Conservation (phyloP, 768 basidiomycete species). For the Termitomyces sp. region DNA sequence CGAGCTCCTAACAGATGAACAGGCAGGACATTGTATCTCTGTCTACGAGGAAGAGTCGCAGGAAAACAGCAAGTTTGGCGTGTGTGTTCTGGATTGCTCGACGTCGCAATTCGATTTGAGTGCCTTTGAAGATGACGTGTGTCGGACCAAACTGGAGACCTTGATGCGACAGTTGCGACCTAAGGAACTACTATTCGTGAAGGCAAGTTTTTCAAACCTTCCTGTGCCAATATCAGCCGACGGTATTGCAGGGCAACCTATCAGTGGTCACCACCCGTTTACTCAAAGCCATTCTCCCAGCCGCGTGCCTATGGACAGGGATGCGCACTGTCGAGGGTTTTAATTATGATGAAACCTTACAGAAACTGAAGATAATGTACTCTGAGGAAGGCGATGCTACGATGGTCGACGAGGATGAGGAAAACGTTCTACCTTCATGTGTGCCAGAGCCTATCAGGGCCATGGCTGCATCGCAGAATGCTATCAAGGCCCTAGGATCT, state of each 20-base stretch:
- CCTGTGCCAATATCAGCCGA: neutral
- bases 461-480: constrained; percentile 57
- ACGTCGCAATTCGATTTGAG: constrained; percentile 94
- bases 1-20: constrained; percentile 83
- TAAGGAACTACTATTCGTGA: constrained; percentile 87
- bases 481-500: constrained; percentile 83
- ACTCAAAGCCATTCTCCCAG: constrained; percentile 74
- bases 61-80: constrained; percentile 62
- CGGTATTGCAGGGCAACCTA: constrained; percentile 62
- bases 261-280: constrained; percentile 79
- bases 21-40: constrained; percentile 92
- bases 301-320: constrained; percentile 83
- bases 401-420: constrained; percentile 44
- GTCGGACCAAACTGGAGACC: constrained; percentile 90
- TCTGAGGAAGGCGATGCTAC: constrained; percentile 31
- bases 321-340: constrained; percentile 82
- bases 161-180: constrained; percentile 86
- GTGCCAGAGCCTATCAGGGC: constrained; percentile 71
- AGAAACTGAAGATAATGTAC: constrained; percentile 65
- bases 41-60: constrained; percentile 61
- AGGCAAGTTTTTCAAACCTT: constrained; percentile 41
- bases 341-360: constrained; percentile 61
- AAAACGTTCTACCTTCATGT: constrained; percentile 29
- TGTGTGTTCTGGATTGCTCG: constrained; percentile 90
- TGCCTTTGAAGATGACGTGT: constrained; percentile 87